Percentiles rank a stretch among this genome's conserved stretches.
phyloP scores from a whole-genome alignment of 106 monocot species.

The Narthecium ossifragum region DNA sequence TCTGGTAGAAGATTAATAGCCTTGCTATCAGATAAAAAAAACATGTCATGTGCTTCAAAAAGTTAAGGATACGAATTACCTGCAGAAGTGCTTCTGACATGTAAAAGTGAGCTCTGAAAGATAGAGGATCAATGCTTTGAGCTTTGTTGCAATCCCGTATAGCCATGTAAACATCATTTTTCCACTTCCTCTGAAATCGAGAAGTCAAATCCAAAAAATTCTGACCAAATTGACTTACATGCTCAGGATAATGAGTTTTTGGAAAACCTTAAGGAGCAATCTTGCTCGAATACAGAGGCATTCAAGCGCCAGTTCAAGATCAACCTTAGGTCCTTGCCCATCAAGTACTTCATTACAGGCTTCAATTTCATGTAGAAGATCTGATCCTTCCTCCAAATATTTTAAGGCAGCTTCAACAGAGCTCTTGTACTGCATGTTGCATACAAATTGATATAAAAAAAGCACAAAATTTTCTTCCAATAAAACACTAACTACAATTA shows the following conservation, averaged over 20 bases:
- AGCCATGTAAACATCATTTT: constrained; percentile 94
- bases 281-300: constrained; percentile 86
- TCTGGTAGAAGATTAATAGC: too few species aligned
- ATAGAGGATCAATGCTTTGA: constrained; percentile 39
- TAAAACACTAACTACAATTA: too few species aligned
- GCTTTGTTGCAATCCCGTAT: constrained; percentile 85
- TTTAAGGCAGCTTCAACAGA: constrained; percentile 56
- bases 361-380: constrained; percentile 73
- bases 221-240: background rate
- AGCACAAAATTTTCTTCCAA: constrained; percentile 13
- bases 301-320: constrained; percentile 44
- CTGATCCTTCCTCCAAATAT: constrained; percentile 41
- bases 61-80: constrained; percentile 20
- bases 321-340: constrained; percentile 53
- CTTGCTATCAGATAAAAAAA: too few species aligned
- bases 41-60: constrained; percentile 1
- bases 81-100: constrained; percentile 87
- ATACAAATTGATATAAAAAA: too few species aligned
- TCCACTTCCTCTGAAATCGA: constrained; percentile 89
- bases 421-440: constrained; percentile 31
- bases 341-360: constrained; percentile 84
- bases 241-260: constrained; percentile 9
- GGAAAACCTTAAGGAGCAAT: constrained; percentile 80
- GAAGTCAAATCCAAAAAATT: constrained; percentile 14
- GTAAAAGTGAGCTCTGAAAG: constrained; percentile 62